Base-by-base conservation (phyloP, 768 basidiomycete genomes). In the Amanita molliuscula region DNA sequence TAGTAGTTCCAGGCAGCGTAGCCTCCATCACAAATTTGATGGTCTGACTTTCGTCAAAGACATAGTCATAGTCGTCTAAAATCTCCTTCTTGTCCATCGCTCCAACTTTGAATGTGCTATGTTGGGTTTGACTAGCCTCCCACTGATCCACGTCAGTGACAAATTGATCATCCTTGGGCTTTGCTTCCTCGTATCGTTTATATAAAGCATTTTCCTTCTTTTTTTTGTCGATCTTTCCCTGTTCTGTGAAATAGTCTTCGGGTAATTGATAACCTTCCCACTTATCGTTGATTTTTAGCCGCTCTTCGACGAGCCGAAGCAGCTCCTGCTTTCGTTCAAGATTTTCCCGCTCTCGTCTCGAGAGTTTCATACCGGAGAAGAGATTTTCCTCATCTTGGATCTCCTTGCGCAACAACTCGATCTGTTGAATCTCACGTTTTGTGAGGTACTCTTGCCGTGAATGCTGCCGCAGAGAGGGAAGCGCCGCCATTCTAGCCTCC, bases 141-240 rank as follows among this genome's bases (percentile, higher is more conserved):
- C 93, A 99, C 64, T 94, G 91, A 65, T 99, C 96, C 50, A 97
- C 80, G 59, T 99, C 96, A 1, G 95, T 97, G 2, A 90, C 81
- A 63, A 98, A 98, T 58, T 94, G 85, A 62, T 92, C 92, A 53
- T 91, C 91, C 62, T 90, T 88, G 0, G 82, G 84, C 62, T 86
- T 88, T 7, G 85, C 85, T 47, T 99, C 96, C 60, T 96, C 89
- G 60, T 99, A 98, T 34, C 96, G 90, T 58, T 87, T 78, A 64
- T 96, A 97, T 46, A 99, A 65, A 0, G 87, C 93, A 55, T 85
- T 85, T 62, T 92, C 81, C 62, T 96, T 93, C 68, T 89, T 91
- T 74, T 96, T 93, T 68, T 82, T 86, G 76, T 98, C 94, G 53
- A 99, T 92, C 68, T 94, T 96, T 25, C 96, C 96, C 63, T 97